phyloP scores from a whole-genome alignment of 1,284 basidiomycete species.

The Phylloboletellus chloephorus region DNA sequence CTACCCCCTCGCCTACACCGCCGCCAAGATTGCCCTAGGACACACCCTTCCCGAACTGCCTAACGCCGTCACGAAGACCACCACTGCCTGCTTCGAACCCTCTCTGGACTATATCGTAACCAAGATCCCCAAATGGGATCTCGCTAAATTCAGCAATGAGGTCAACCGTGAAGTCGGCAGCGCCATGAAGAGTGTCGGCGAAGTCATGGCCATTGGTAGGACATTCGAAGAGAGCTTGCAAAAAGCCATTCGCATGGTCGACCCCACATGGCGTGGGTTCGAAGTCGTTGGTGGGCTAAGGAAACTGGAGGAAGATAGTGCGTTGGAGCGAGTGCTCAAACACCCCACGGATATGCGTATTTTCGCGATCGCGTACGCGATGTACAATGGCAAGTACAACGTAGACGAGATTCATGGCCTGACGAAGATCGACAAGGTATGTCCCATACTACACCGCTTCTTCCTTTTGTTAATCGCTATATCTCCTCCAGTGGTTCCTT shows the following conservation, averaged over 20 bases:
- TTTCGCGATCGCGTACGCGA: conserved; percentile 96
- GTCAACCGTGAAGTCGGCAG: conserved; percentile 96
- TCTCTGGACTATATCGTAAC: conserved; percentile 99
- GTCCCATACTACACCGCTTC: conserved; percentile 1
- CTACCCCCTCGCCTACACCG: conserved; percentile 99
- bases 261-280: conserved; percentile 83
- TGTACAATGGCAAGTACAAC: conserved; percentile 90
- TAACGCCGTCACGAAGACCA: conserved; percentile 98
- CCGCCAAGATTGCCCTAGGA: conserved; percentile 98
- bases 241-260: conserved; percentile 97
- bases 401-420: conserved; percentile 89
- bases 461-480: not conserved
- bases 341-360: conserved; percentile 88
- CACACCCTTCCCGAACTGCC: conserved; percentile 97
- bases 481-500: conserved; percentile 77
- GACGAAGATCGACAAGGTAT: conserved; percentile 94
- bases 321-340: conserved; percentile 77
- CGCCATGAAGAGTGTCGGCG: conserved; percentile 98
- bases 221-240: conserved; percentile 99
- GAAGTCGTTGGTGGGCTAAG: conserved; percentile 56
- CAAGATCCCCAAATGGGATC: conserved; percentile 99
- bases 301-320: conserved; percentile 56
- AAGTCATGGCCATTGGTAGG: conserved; percentile 99
- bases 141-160: conserved; percentile 93
- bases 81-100: conserved; percentile 99